phyloP scores from a whole-genome alignment of 176 grass and related monocot species.

The Themeda triandra region DNA sequence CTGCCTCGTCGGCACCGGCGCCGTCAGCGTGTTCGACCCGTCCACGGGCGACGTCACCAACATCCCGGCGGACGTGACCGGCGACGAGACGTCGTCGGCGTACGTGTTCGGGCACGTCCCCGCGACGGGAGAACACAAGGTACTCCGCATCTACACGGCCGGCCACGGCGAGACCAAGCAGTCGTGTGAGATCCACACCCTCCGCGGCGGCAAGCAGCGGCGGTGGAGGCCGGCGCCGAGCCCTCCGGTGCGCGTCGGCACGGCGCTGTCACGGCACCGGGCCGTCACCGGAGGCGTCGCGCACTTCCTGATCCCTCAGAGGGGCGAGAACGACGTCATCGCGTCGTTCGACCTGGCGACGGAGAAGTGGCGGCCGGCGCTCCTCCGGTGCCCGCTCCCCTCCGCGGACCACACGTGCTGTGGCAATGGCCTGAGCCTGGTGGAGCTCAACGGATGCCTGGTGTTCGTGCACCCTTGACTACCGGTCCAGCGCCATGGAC shows the following conservation, averaged over 20 bases:
- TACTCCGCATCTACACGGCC: neutral
- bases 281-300: neutral
- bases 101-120: neutral
- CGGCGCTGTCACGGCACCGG: no score
- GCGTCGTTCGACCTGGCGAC: neutral
- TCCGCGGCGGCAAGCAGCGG: neutral
- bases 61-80: neutral
- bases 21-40: neutral
- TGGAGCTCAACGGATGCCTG: neutral
- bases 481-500: neutral
- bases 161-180: neutral
- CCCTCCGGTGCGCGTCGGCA: neutral
- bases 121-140: neutral
- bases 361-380: neutral
- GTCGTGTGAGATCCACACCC: neutral
- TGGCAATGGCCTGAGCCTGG: neutral
- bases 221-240: neutral
- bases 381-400: neutral
- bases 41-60: neutral
- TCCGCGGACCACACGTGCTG: accelerated
- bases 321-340: neutral
- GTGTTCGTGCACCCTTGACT: neutral
- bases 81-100: neutral
- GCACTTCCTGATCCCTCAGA: neutral
- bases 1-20: neutral